Base-by-base conservation (phyloP, 805 yeast genomes). In the Candida nonsorbophila region DNA sequence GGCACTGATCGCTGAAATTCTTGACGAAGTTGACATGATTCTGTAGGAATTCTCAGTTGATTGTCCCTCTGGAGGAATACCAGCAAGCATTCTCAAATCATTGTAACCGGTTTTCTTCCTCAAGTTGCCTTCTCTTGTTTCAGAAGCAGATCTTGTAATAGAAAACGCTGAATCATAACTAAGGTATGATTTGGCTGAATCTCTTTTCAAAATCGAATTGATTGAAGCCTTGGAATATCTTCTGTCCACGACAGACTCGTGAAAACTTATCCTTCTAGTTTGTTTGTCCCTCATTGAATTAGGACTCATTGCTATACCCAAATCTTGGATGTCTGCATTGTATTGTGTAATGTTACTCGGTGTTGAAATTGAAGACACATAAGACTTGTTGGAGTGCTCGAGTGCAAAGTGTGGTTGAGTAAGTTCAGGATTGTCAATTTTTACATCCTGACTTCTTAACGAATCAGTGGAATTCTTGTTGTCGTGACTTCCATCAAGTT, bases 111-210 rank as follows among this genome's bases (percentile, higher is more conserved):
- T 52, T 45, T 77, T 78, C 51, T 77, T 78, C 38, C 70, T 56
- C 32, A 64, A 44, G 9, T 41, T 40, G 4, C 42, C 52, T 4
- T 40, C 50, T 9, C 36, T 37, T 18, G 28, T 23, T 22, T 27
- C 27, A 3, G 53, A 39, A n/a, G n/a, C n/a, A 4, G 18, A 41
- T 27, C 41, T 44, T 9, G 55, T 38, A 11, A 51, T 34, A 6
- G 80, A 72, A 24, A 69, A 55, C 1, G 69, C 71, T 1, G 83
- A 76, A 45, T 77, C 82, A 37, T 77, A 78, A 22, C 80, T 72
- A 27, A 76, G 40, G 41, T 75, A 77, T 1, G 83, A 77, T 34
- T 62, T 62, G 3, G 51, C 41, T 1, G 76, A 68, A 18, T 58
- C 60, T 30, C 58, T 41, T 31, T 55, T 63, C 34, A 53, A 44